A percentile compares a stretch with the other conserved stretches of the same genome.
These are phyloP conservation scores for Dictyostelium brefeldianum DNA, from an alignment of 78 protist species.

Conservation along the genomic window DNA sequence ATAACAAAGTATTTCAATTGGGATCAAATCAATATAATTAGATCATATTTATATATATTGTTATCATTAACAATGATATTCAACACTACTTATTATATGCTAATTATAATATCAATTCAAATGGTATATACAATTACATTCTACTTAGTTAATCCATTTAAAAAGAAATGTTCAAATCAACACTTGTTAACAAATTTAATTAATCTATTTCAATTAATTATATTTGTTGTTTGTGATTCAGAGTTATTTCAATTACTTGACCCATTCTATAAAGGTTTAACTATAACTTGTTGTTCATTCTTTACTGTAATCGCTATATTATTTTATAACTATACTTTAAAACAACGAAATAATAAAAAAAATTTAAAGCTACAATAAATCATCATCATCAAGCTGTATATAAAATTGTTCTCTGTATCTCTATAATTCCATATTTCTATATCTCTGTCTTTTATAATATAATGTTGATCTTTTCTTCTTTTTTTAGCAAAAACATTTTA, in stretches of 20 bases:
- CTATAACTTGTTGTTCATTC: background rate
- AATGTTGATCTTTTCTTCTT: too few species aligned
- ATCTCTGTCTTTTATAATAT: too few species aligned
- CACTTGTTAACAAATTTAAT: background rate
- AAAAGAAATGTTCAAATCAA: background rate
- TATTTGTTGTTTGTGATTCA: background rate
- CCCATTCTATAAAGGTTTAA: background rate
- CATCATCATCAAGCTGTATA: too few species aligned
- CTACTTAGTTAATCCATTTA: background rate
- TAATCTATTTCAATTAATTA: background rate
- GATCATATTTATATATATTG: background rate
- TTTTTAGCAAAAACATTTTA: background rate
- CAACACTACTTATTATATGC: background rate
- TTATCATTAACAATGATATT: constrained; percentile 6
- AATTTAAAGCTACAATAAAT: too few species aligned
- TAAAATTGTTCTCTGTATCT: too few species aligned
- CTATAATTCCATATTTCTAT: too few species aligned
- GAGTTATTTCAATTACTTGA: background rate
- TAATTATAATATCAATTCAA: background rate
- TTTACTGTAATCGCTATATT: too few species aligned
- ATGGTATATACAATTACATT: background rate
- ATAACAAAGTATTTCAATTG: too few species aligned
- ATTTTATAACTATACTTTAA: too few species aligned
- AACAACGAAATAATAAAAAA: too few species aligned
- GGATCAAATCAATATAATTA: background rate